phyloP scores from a whole-genome alignment of 1,284 basidiomycete species.

The Cutaneotrichosporon cutaneum region DNA sequence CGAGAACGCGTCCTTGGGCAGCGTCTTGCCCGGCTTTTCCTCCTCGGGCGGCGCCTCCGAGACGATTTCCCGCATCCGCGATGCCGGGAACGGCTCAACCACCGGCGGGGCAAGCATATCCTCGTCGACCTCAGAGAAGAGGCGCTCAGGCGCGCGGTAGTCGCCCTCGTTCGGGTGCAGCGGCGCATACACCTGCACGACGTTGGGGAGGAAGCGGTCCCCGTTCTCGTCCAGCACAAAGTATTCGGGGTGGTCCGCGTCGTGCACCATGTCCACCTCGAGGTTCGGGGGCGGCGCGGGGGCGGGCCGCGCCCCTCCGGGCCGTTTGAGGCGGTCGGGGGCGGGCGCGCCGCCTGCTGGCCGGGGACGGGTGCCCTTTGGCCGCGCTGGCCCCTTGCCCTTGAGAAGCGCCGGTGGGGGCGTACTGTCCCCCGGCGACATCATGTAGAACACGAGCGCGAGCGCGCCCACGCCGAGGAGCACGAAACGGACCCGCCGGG shows the following conservation, averaged over 20 bases:
- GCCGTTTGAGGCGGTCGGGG: slow-evolving; percentile 1
- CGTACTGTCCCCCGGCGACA: not conserved
- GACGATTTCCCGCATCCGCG: slow-evolving; percentile 33
- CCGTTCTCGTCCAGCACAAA: slow-evolving; percentile 35
- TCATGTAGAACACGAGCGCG: slow-evolving; percentile 15
- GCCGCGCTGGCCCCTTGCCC: not conserved
- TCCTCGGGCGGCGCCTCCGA: slow-evolving; percentile 22
- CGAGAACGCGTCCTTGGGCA: slow-evolving; percentile 30
- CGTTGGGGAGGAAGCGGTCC: slow-evolving; percentile 31
- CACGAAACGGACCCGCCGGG: slow-evolving; percentile 14
- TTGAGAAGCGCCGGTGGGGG: not conserved
- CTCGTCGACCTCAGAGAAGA: slow-evolving; percentile 42
- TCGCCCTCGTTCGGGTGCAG: slow-evolving; percentile 36
- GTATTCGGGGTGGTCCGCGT: slow-evolving; percentile 11
- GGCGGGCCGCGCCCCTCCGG: slow-evolving; percentile 1
- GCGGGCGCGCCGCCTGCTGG: not conserved
- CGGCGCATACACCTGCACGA: slow-evolving; percentile 29
- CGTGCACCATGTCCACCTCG: slow-evolving; percentile 7
- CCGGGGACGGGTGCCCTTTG: not conserved
- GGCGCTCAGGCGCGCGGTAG: slow-evolving; percentile 25
- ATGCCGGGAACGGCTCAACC: slow-evolving; percentile 31
- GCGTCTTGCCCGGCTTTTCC: slow-evolving; percentile 8
- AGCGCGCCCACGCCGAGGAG: slow-evolving; percentile 5
- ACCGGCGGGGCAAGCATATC: slow-evolving; percentile 25
- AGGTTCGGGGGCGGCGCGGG: slow-evolving; percentile 7